Evolutionary conservation across 306 rosid genomes (phyloP).

Genomic region (Cercis canadensis): DNA sequence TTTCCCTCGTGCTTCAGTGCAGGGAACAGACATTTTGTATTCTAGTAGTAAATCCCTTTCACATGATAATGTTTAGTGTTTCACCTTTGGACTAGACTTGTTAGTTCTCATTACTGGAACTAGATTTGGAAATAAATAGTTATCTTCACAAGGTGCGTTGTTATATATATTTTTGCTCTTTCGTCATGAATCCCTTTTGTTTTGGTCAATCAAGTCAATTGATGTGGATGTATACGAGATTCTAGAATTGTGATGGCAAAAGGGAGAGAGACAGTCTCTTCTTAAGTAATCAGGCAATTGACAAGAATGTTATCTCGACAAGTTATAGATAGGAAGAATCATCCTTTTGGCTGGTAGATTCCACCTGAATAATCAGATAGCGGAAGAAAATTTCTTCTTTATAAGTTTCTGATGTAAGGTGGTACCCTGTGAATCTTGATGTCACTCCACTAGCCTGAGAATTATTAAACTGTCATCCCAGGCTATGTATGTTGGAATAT

Average conservation of each 20-base stretch:
- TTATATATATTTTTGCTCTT: not conserved
- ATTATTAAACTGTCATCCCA: not conserved
- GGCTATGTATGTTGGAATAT: not conserved
- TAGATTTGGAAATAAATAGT: not conserved
- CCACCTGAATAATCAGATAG: not conserved
- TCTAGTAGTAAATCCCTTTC: not conserved
- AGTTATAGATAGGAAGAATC: not conserved
- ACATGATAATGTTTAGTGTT: not conserved
- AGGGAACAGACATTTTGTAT: not conserved
- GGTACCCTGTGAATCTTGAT: too few relatives aligned
- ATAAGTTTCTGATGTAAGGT: not conserved
- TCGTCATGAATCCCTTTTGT: not conserved
- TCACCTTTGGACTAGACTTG: too few relatives aligned
- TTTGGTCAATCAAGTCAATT: not conserved
- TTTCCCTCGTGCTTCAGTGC: slow-evolving; percentile 5
- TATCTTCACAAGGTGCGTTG: not conserved
- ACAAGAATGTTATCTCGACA: not conserved
- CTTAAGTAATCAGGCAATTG: not conserved
- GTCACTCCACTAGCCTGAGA: too few relatives aligned
- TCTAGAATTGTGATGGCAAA: not conserved
- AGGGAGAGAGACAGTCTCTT: not conserved
- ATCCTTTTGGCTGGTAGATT: not conserved
- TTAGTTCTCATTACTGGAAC: too few relatives aligned
- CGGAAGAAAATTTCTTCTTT: not conserved
- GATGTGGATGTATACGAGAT: not conserved